A percentile compares a stretch with the other conserved stretches of the same genome.
Evolutionary conservation across 2,329 filamentous ascomycete species (phyloP).

Genomic region (Cladosporium cucumerinum): DNA sequence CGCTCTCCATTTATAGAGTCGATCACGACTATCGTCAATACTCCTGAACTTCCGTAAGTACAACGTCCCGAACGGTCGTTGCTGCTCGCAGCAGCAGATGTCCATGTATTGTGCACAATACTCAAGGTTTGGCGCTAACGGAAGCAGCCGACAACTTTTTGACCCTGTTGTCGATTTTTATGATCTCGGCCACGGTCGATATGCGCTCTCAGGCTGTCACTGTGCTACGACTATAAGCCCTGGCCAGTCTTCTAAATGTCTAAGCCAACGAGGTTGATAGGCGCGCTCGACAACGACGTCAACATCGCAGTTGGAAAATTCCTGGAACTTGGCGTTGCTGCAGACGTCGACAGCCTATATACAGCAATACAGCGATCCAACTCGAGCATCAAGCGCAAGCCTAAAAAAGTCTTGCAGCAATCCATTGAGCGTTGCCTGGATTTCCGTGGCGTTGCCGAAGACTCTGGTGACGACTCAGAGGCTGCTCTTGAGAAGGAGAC

Average conservation of each 20-base stretch:
- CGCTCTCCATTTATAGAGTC: too few species aligned
- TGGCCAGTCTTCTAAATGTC: not conserved
- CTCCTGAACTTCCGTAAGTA: not conserved
- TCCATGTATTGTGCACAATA: not conserved
- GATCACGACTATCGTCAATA: too few species aligned
- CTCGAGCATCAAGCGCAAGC: slow-evolving; percentile 76
- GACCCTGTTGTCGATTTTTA: slow-evolving; percentile 1
- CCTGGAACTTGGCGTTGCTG: slow-evolving; percentile 24
- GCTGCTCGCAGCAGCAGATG: not conserved
- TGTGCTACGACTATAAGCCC: not conserved
- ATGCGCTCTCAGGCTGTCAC: not conserved
- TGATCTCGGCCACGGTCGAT: not conserved
- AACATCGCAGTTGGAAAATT: slow-evolving; percentile 46
- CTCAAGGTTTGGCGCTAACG: not conserved
- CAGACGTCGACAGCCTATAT: slow-evolving; percentile 54
- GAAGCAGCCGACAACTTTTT: not conserved
- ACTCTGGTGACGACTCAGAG: slow-evolving; percentile 53
- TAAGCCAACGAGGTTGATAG: slow-evolving; percentile 5
- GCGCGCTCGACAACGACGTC: slow-evolving; percentile 48
- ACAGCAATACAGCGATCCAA: slow-evolving; percentile 81
- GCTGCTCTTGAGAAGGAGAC: slow-evolving; percentile 46
- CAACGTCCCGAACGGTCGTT: not conserved
- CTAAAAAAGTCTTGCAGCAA: slow-evolving; percentile 77
- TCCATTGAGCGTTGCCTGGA: slow-evolving; percentile 79
- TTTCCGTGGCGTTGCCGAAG: slow-evolving; percentile 64